phyloP scores from a whole-genome alignment of 169 alveolate species.

The Plasmodium vivax region DNA sequence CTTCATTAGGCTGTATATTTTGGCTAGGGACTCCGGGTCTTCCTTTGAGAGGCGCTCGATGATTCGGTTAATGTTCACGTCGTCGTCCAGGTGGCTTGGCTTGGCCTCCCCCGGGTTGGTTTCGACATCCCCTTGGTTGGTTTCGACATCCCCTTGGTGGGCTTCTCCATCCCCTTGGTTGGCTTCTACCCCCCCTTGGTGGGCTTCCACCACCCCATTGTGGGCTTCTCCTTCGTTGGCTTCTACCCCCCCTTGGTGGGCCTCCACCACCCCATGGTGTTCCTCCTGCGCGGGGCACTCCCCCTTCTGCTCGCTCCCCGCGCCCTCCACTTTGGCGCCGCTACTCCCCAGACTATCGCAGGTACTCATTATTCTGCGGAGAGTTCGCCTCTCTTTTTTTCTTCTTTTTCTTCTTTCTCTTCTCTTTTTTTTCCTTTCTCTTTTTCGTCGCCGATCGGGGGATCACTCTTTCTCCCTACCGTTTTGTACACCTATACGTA shows the following conservation, averaged over 20 bases:
- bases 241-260: no score
- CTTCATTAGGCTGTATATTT: constrained; percentile 21
- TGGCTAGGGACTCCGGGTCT: constrained; percentile 16
- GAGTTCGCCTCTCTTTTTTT: not conserved
- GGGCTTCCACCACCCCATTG: no score
- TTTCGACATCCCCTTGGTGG: no score
- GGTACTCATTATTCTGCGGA: not conserved
- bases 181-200: no score
- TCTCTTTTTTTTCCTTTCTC: not conserved
- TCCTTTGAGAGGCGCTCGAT: not conserved
- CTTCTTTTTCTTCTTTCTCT: not conserved
- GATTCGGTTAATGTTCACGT: constrained; percentile 25
- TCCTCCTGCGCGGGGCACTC: not conserved
- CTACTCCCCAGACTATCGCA: not conserved
- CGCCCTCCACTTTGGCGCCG: not conserved
- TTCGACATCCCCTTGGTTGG: no score
- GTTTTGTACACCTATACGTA: not conserved
- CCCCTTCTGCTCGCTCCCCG: not conserved
- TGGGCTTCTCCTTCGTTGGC: no score
- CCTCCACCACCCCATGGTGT: no score
- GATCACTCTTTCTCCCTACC: not conserved
- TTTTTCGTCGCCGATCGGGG: not conserved
- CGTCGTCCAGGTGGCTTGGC: not conserved
- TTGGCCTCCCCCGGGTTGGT: not conserved
- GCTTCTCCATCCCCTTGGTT: no score